Evolutionary conservation across 2,329 filamentous ascomycete species (phyloP).

Genomic region (Orbilia javanica): DNA sequence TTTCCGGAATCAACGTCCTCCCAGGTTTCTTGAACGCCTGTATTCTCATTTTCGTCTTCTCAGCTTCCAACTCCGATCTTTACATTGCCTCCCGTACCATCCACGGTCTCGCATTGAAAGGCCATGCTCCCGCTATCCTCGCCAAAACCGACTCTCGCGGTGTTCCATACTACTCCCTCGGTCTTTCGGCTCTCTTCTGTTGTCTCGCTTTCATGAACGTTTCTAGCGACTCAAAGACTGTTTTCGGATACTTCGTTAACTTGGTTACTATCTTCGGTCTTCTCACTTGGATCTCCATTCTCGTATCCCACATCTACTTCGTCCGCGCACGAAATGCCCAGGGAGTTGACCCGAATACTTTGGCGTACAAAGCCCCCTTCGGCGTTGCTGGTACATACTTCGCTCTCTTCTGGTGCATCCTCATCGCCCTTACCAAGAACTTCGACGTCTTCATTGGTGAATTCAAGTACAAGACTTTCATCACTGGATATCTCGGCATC

Average conservation of each 20-base stretch:
- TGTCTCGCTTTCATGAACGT: conserved; percentile 79
- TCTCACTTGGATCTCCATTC: conserved; percentile 76
- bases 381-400: conserved; percentile 77
- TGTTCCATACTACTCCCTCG: conserved; percentile 77
- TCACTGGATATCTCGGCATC: conserved; percentile 82
- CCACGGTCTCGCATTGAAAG: conserved; percentile 78
- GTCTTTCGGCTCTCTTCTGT: conserved; percentile 73
- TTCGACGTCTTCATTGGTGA: conserved; percentile 77
- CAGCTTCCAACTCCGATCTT: conserved; percentile 80
- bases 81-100: conserved; percentile 81
- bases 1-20: conserved; percentile 74
- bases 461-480: conserved; percentile 81
- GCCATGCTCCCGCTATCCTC: conserved; percentile 79
- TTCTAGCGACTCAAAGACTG: conserved; percentile 69
- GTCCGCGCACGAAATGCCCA: conserved; percentile 74
- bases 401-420: conserved; percentile 76
- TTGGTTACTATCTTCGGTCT: conserved; percentile 76
- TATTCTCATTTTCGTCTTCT: conserved; percentile 81
- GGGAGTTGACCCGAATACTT: conserved; percentile 66
- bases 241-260: conserved; percentile 77
- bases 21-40: conserved; percentile 79
- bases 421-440: conserved; percentile 86
- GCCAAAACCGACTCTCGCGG: conserved; percentile 78
- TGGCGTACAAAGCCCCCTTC: conserved; percentile 78
- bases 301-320: conserved; percentile 77